A percentile compares a stretch with the other conserved stretches of the same genome.
Conservation (phyloP, 371 early-diverging fungal species). For the Mortierella sp. region DNA sequence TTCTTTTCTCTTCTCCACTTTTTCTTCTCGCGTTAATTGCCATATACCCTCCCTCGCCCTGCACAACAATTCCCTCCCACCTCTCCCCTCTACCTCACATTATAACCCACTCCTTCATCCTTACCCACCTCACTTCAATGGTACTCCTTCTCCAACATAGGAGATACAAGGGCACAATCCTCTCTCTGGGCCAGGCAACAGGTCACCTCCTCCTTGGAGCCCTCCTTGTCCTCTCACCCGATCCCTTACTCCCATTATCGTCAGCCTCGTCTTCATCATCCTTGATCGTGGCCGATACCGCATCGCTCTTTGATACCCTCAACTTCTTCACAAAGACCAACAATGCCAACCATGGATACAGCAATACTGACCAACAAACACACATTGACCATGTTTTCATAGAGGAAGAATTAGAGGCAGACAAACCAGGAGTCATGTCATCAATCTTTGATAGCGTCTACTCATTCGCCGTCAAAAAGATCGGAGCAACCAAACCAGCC, state of each 20-base stretch:
- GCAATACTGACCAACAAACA: not conserved
- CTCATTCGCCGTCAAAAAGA: conserved; percentile 22
- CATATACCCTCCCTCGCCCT: too few relatives aligned
- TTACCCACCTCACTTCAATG: not conserved
- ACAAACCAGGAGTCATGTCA: not conserved
- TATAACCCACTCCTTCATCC: conserved; percentile 2
- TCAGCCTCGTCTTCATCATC: conserved; percentile 12
- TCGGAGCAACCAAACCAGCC: not conserved
- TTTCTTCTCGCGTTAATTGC: too few relatives aligned
- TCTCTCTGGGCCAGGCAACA: conserved; percentile 16
- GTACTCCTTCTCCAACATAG: not conserved
- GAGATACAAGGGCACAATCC: conserved; percentile 4
- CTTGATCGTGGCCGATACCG: conserved; percentile 28
- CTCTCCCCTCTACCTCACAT: not conserved
- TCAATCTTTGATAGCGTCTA: conserved; percentile 24
- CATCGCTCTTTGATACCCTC: conserved; percentile 29
- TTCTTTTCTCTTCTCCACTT: too few relatives aligned
- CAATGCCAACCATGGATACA: not conserved
- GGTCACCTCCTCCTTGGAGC: conserved; percentile 30
- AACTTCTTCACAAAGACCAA: conserved; percentile 15
- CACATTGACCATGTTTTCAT: not conserved
- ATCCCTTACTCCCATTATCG: not conserved
- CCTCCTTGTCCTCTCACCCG: conserved; percentile 33
- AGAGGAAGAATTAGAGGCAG: not conserved
- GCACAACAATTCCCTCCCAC: too few relatives aligned